Evolutionary conservation across 306 rosid species (phyloP).

Genomic region (Trifolium pratense): DNA sequence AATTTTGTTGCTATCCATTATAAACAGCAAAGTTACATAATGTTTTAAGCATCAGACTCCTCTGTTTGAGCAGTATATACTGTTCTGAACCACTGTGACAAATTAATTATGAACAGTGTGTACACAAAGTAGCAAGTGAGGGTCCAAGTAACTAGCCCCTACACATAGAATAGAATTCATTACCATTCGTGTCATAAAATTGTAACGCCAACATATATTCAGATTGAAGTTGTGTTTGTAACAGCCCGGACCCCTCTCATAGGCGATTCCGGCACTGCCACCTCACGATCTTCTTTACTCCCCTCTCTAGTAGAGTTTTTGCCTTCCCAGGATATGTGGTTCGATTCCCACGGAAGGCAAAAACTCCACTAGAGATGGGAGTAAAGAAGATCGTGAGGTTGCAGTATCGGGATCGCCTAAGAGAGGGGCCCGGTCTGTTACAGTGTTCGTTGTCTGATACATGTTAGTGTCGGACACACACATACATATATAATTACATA

Average conservation of each 20-base stretch:
- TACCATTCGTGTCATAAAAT: not conserved
- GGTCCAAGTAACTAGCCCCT: conserved; percentile 60
- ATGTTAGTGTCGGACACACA: not conserved
- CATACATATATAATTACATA: not conserved
- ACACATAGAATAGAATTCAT: conserved; percentile 18
- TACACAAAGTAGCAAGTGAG: conserved; percentile 60
- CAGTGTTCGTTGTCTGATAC: too few relatives aligned
- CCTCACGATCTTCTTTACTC: too few relatives aligned
- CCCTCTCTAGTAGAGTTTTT: too few relatives aligned
- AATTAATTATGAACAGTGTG: conserved; percentile 50
- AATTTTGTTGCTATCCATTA: conserved; percentile 4
- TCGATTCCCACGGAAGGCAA: too few relatives aligned
- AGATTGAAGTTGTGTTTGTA: not conserved
- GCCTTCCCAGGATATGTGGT: too few relatives aligned
- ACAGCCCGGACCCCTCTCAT: too few relatives aligned
- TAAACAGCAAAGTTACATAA: not conserved
- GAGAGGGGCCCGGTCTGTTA: too few relatives aligned
- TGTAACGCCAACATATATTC: not conserved
- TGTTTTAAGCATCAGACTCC: conserved; percentile 38
- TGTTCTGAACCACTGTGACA: conserved; percentile 54
- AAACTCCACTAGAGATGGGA: too few relatives aligned
- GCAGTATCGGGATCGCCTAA: too few relatives aligned
- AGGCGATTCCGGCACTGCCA: too few relatives aligned
- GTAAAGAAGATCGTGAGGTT: too few relatives aligned
- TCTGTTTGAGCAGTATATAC: conserved; percentile 39